phyloP scores from a whole-genome alignment of 768 basidiomycete genomes.

The Lentinula raphanica region DNA sequence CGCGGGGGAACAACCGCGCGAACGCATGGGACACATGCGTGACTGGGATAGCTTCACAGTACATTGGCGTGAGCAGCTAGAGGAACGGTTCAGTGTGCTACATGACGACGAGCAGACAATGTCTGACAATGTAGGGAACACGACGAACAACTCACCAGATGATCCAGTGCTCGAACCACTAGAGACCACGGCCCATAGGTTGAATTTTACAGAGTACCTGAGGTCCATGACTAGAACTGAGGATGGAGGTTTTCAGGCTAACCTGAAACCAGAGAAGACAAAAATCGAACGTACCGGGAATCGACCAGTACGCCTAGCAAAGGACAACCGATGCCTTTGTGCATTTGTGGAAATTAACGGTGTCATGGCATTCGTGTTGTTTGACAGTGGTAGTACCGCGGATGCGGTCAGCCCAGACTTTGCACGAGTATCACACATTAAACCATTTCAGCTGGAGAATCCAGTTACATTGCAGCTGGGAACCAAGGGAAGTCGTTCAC shows the following conservation, averaged over 20 bases:
- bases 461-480: constrained; percentile 17
- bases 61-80: not conserved
- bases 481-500: constrained; percentile 13
- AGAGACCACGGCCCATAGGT: not conserved
- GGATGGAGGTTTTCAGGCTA: not conserved
- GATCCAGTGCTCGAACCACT: not conserved
- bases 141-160: not conserved
- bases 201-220: not conserved
- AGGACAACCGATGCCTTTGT: constrained; percentile 1
- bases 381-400: constrained; percentile 13
- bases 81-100: not conserved
- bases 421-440: constrained; percentile 8
- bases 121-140: too few species aligned
- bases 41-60: not conserved
- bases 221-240: not conserved
- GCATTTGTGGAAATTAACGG: constrained; percentile 1
- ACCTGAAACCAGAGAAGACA: not conserved
- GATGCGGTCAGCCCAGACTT: constrained; percentile 17
- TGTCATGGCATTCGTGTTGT: not conserved
- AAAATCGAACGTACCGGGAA: not conserved
- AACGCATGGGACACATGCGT: not conserved
- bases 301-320: not conserved
- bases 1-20: not conserved
- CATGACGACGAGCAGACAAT: not conserved
- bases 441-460: constrained; percentile 8